Base-by-base conservation (phyloP, 352 stramenopile genomes). In the Pythium rhizo-oryzae region DNA sequence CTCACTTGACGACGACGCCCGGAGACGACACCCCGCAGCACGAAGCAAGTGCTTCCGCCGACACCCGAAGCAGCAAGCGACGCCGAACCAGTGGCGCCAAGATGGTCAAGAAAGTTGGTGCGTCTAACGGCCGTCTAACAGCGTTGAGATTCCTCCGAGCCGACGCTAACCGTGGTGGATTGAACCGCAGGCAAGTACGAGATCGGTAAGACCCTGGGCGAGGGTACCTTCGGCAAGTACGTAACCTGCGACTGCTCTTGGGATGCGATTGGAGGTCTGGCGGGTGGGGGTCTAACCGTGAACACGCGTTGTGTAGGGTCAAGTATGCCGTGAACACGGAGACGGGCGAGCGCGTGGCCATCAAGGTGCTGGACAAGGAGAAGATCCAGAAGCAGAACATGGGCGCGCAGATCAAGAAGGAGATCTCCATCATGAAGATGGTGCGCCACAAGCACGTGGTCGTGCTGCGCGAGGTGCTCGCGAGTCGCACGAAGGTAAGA, bases 361-460 rank as follows among this genome's bases (percentile, higher is more conserved):
- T 99, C 75, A 99, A 99, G 81, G 92, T 98, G 69, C 84, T 99
- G 65, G 96, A 99, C 78, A 99, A 99, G 82, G 91, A 98, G 59
- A 98, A 98, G 80, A 98, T 99, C 76, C 94, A 99, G 76, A 98
- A 98, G 76, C 95, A 99, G 75, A 99, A 99, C 80, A 99, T 99
- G 95, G 95, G 93, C 18, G 91, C 94, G 35, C 97, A 99, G 82
- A 97, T 99, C 75, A 99, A 99, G 80, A 98, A 98, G 76, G 97
- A 99, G 84, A 99, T 99, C 69, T 98, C 92, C 13, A 99, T 99
- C 67, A 99, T 99, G 96, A 99, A 98, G 82, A 98, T 99, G 78
- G 92, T 96, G 77, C 86, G 88, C 76, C 86, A 96, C 77, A 86
- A 84, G 68, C 86, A 96, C 74, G 85, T 96, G n/a, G 88, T 96